Evolutionary conservation across 2,329 filamentous ascomycete species (phyloP), one percentile per base, ranked within the genome.

Genomic region (Grosmannia penicillata): DNA sequence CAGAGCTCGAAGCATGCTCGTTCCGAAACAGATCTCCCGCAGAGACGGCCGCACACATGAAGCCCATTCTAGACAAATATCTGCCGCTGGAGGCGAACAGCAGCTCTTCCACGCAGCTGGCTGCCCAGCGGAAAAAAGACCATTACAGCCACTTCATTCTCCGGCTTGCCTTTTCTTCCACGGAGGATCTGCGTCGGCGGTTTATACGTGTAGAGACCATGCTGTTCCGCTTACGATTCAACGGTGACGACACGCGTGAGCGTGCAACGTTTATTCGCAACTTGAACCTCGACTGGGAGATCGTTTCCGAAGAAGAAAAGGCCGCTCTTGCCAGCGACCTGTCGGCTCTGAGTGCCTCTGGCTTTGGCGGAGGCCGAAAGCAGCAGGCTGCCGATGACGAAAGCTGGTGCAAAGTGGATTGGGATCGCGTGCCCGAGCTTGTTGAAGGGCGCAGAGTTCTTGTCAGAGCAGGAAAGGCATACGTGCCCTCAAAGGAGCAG

Each of bases 71-170:
- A 36, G 75, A 87, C 43, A 95, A 95, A 61, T 82, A 85, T 57
- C 69, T 95, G 5, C 82, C 82, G 0, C 75, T 95, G 15, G 75
- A 78, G 44, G 71, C 80, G 31, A 89, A 86, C 52, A 79, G 74
- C 39, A 82, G 82, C 1, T 65, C 51, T 43, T 68, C 57, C 31
- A 61, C 56, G 46, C 70, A 64, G 51, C 60, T 89, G 13, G 68
- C 72, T 19, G 61, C 73, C 25, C 84, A 98, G 60, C 72, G 89
- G 22, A 82, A 89, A 57, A 93, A 91, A 55, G 91, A 98, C 51
- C 91, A 98, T 60, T 98, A 96, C 60, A 91, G 83, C 40, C 91
- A 98, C 58, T 98, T 95, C 56, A 98, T 96, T 44, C 72, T 98
- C 6, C 78, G 91, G 1, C 73, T 98, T 31, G 91, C 91, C 1